Percentiles rank a stretch among this genome's conserved stretches.
Evolutionary conservation across 495 filamentous ascomycete genomes (phyloP).

Genomic region (Lophiotrema nucula): DNA sequence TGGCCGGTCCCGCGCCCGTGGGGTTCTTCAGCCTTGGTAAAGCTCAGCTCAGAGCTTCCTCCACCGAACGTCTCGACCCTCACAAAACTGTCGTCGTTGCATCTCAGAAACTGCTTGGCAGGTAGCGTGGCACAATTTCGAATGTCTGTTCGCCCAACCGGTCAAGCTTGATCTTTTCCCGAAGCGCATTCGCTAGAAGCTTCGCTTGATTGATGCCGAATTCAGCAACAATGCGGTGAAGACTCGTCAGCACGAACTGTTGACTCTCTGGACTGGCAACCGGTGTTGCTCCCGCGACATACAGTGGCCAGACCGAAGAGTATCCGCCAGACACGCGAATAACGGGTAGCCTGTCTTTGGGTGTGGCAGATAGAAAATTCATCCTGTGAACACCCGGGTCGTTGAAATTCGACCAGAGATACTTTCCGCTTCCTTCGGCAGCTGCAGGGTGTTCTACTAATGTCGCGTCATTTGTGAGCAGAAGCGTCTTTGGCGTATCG

Average conservation of each 20-base stretch:
- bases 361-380: neutral
- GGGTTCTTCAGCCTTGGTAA: too few species aligned
- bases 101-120: too few species aligned
- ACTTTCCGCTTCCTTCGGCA: neutral
- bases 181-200: conserved; percentile 5
- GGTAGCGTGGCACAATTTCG: conserved; percentile 4
- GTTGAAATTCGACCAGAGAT: conserved; percentile 24
- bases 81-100: too few species aligned
- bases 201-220: conserved; percentile 27
- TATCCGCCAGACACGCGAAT: conserved; percentile 23
- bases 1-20: too few species aligned
- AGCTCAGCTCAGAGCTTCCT: too few species aligned
- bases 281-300: conserved; percentile 14
- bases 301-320: conserved; percentile 20
- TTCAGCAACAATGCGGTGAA: conserved; percentile 3
- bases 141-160: neutral
- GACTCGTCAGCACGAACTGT: conserved; percentile 3
- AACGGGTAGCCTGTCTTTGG: conserved; percentile 13
- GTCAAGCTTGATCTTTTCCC: conserved; percentile 6
- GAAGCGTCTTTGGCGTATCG: conserved; percentile 13
- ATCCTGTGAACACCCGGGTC: neutral
- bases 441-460: too few species aligned
- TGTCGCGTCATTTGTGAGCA: neutral
- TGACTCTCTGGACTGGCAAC: conserved; percentile 12
- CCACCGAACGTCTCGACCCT: too few species aligned